phyloP scores from a whole-genome alignment of 2,329 filamentous ascomycete genomes.

The Cladosporium sp. region DNA sequence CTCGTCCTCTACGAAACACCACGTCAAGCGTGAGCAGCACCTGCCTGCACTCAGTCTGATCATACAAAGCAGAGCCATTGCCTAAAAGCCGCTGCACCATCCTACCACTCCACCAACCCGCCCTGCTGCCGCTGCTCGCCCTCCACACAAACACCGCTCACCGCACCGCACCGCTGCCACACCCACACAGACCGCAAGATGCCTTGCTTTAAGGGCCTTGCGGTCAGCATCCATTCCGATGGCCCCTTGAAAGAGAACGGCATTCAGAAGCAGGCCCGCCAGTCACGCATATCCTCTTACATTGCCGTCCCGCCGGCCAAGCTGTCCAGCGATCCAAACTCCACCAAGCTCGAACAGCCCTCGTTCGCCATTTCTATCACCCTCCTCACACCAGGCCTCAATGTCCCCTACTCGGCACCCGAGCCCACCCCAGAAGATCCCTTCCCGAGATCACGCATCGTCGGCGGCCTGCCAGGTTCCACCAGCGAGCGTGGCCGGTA shows the following conservation, averaged over 20 bases:
- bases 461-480: conserved; percentile 66
- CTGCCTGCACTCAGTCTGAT: background rate
- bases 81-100: background rate
- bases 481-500: conserved; percentile 54
- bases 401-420: conserved; percentile 89
- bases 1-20: conserved; percentile 4
- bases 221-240: conserved; percentile 88
- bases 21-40: conserved; percentile 1
- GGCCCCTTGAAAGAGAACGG: conserved; percentile 87
- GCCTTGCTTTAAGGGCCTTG: conserved; percentile 99
- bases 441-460: conserved; percentile 76
- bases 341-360: conserved; percentile 82
- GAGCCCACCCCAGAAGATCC: conserved; percentile 76
- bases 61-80: conserved; percentile 6
- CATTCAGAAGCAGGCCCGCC: conserved; percentile 87
- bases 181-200: conserved; percentile 46
- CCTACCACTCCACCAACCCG: background rate
- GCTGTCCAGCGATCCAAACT: conserved; percentile 63
- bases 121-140: background rate
- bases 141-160: conserved; percentile 5
- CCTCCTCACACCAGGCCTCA: conserved; percentile 80
- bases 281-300: conserved; percentile 92
- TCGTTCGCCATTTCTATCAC: conserved; percentile 99
- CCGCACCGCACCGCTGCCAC: conserved; percentile 9
- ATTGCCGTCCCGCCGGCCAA: conserved; percentile 92